A percentile compares a stretch with the other conserved stretches of the same genome.
Evolutionary conservation across 169 alveolate species (phyloP).

Genomic region (Plasmodium billcollinsi): DNA sequence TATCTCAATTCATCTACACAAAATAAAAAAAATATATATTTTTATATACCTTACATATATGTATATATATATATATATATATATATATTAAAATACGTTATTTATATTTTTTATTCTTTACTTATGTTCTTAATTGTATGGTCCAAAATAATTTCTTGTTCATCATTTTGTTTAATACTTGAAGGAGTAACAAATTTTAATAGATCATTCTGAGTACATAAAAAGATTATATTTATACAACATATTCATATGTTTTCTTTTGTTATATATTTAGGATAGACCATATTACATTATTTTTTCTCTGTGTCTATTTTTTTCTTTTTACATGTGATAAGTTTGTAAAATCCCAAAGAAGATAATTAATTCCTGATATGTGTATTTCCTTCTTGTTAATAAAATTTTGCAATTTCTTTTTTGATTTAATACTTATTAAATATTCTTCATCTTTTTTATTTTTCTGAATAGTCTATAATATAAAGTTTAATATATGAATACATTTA

Average conservation of each 20-base stretch:
- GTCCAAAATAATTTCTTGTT: conserved; percentile 32
- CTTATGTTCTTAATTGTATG: conserved; percentile 32
- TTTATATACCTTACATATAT: neutral
- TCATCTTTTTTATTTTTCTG: conserved; percentile 28
- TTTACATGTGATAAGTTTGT: conserved; percentile 40
- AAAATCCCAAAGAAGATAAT: conserved; percentile 35
- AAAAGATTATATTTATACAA: neutral
- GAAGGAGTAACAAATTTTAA: conserved; percentile 34
- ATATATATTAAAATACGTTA: neutral
- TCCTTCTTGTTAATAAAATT: conserved; percentile 64
- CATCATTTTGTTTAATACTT: neutral
- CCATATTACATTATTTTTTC: neutral
- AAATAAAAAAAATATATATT: conserved; percentile 2
- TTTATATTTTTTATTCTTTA: conserved; percentile 5
- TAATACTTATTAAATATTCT: conserved; percentile 59
- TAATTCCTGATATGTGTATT: conserved; percentile 7
- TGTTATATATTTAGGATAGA: neutral
- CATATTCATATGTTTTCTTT: neutral
- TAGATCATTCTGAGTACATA: conserved; percentile 16
- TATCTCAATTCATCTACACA: conserved; percentile 29
- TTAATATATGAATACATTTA: neutral
- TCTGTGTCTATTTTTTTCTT: neutral
- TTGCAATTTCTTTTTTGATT: conserved; percentile 48
- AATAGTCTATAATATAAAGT: conserved; percentile 15
- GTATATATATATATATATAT: neutral